A percentile compares a stretch with the other conserved stretches of the same genome.
Conservation (phyloP, 257 asterid genomes). For the Solanum appendiculatum region DNA sequence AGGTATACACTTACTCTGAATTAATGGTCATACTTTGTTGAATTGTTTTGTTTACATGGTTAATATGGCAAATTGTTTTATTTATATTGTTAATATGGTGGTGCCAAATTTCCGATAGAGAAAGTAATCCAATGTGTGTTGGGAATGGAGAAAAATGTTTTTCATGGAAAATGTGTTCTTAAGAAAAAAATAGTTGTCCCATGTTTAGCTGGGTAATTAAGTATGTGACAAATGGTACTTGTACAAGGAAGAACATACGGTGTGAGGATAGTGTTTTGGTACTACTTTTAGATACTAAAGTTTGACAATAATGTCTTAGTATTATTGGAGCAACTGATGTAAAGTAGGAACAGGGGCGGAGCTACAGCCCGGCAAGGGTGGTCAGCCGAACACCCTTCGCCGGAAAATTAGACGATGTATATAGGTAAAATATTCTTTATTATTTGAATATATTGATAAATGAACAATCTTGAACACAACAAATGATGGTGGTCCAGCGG, state of each 20-base stretch:
- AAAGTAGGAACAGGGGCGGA: not conserved
- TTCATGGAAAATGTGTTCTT: not conserved
- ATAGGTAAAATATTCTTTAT: too few species aligned
- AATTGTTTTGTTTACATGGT: not conserved
- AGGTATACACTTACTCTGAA: slow-evolving; percentile 27
- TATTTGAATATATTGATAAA: too few species aligned
- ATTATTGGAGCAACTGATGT: not conserved
- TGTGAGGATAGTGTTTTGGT: not conserved
- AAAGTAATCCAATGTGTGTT: not conserved
- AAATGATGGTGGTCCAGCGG: too few species aligned
- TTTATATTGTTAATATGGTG: not conserved
- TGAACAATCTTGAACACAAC: too few species aligned
- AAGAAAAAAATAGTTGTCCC: not conserved
- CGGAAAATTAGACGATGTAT: too few species aligned
- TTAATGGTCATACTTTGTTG: not conserved
- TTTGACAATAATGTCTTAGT: not conserved
- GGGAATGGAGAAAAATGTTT: not conserved
- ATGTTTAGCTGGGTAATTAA: not conserved
- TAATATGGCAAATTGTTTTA: not conserved
- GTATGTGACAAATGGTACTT: not conserved
- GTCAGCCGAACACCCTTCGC: too few species aligned
- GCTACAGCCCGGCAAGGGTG: too few species aligned
- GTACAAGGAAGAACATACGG: not conserved
- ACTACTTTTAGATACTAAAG: not conserved
- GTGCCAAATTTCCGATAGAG: not conserved